Percentiles rank a stretch among this genome's conserved stretches.
These are phyloP conservation scores for Tylopilus sp. DNA, from an alignment of 1,284 basidiomycete species.

Conservation along the genomic window DNA sequence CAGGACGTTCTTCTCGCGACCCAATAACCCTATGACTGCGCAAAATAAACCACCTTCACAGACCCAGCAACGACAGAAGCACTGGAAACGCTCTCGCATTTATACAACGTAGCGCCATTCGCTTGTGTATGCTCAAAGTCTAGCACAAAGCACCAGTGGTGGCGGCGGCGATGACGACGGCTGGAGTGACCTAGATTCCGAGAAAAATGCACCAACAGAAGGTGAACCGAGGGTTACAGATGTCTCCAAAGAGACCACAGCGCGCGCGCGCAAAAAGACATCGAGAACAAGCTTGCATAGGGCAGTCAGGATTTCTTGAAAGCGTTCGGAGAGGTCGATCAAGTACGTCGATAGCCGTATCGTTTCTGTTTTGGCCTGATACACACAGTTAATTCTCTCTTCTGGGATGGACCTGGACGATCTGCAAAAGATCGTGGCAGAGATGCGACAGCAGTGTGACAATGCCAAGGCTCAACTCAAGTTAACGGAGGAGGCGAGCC, in stretches of 20 bases:
- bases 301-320: conserved; percentile 79
- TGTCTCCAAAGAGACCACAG: conserved; percentile 53
- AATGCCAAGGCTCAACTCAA: conserved; percentile 67
- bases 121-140: conserved; percentile 6
- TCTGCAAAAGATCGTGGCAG: conserved; percentile 17
- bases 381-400: background rate
- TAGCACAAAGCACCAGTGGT: conserved; percentile 19
- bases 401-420: conserved; percentile 29
- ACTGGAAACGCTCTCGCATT: conserved; percentile 75
- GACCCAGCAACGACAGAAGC: conserved; percentile 79
- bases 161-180: conserved; percentile 38
- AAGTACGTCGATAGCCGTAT: conserved; percentile 49
- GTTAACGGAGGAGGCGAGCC: conserved; percentile 76
- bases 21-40: conserved; percentile 82
- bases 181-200: conserved; percentile 26
- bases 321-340: conserved; percentile 83
- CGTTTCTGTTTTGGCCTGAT: background rate
- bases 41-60: conserved; percentile 82
- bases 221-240: conserved; percentile 12
- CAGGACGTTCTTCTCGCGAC: conserved; percentile 37
- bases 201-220: conserved; percentile 8
- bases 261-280: conserved; percentile 74
- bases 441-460: conserved; percentile 25
- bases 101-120: conserved; percentile 46
- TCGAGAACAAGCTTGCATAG: conserved; percentile 73